These are phyloP conservation scores for Spiromastix sp. DNA, from an alignment of 2,329 filamentous ascomycete species.

Conservation along the genomic window DNA sequence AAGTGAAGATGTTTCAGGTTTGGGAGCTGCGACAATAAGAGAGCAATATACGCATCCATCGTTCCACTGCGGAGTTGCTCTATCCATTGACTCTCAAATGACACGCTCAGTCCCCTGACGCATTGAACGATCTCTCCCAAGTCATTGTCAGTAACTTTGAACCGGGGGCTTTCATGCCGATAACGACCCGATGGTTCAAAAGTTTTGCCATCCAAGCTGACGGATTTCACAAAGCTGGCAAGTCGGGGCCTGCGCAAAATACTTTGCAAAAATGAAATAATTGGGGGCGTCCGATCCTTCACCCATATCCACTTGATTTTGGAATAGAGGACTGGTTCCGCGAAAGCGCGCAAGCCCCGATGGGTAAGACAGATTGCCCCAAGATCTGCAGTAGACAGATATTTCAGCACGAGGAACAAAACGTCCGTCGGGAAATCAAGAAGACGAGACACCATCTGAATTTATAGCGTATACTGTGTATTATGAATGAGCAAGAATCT, in stretches of 20 bases:
- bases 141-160: constrained; percentile 2
- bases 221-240: constrained; percentile 8
- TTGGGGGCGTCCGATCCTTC: constrained; percentile 7
- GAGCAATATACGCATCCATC: constrained; percentile 13
- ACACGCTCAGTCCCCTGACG: constrained; percentile 2
- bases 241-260: constrained; percentile 12
- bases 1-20: constrained; percentile 12
- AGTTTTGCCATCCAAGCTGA: constrained; percentile 9
- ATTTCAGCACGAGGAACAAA: constrained; percentile 10
- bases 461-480: neutral
- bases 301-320: constrained; percentile 12
- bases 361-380: constrained; percentile 10
- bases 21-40: constrained; percentile 12
- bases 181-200: neutral
- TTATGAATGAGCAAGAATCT: neutral
- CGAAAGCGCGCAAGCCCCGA: constrained; percentile 6
- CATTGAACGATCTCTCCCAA: constrained; percentile 1
- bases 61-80: constrained; percentile 9
- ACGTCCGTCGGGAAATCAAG: constrained; percentile 10
- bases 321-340: constrained; percentile 14
- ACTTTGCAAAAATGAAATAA: constrained; percentile 11
- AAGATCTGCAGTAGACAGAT: constrained; percentile 11
- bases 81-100: constrained; percentile 9
- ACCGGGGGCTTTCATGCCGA: neutral
- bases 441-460: neutral